Evolutionary conservation across 116 monocot genomes (phyloP), one percentile per base, ranked within the genome.

Genomic region (Trichopus zeylanicus): DNA sequence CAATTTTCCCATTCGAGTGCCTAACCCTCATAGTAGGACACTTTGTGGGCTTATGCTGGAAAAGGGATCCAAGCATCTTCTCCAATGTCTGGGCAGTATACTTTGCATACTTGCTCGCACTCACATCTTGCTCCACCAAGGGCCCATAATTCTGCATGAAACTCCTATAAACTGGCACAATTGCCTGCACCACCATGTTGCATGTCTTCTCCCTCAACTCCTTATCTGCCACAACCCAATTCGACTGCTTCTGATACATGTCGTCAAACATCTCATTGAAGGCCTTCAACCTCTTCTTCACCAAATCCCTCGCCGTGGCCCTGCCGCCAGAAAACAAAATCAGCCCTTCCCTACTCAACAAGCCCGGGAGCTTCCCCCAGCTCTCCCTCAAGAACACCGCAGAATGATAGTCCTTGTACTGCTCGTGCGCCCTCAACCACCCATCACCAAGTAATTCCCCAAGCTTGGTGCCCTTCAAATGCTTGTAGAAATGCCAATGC

Each of bases 71-170:
- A 26, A 95, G 76, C 78, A 86, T 76, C 54, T 73, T 75, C 71
- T 95, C 95, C 62, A 95, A 56, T 23, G 68, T 63, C 38, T 89
- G 78, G 8, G 72, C 76, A 0, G 83, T 79, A 59, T 86, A 89
- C 77, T 89, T 95, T 19, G 66, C 84, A 66, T 95, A 95, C 63
- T 86, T 95, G 39, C 76, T 84, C 5, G 85, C 68, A 74, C 88
- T 93, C 0, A 71, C 86, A 71, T 86, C 95, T 57, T 95, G 95
- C 62, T 89, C 95, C 32, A 95, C 95, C 47, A 95, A 60, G 54
- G 95, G 95, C 4, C 89, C 95, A 55, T 95, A 95, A 53, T 78
- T 86, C 73, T 95, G 95, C 86, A 95, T 90, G 51, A 74, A 95
- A 57, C 86, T 95, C 55, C 86, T 61, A 64, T 95, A 95, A 12